Evolutionary conservation across 2,329 filamentous ascomycete genomes (phyloP).

Genomic region (Domatiomyces globalis): DNA sequence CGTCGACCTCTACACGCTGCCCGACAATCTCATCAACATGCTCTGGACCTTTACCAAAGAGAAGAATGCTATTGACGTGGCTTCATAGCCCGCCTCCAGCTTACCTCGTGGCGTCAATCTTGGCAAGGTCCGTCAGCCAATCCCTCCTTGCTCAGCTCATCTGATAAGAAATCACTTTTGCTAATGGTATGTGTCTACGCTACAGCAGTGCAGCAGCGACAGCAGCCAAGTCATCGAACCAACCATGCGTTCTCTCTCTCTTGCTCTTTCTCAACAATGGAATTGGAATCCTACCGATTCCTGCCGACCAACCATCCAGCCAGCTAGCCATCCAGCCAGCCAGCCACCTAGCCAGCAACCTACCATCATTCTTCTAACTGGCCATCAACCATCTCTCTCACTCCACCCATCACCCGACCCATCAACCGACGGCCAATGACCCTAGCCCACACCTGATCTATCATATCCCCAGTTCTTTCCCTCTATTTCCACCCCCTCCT

Average conservation of each 20-base stretch:
- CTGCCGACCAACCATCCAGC: not conserved
- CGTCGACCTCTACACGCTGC: slow-evolving; percentile 94
- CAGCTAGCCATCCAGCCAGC: not conserved
- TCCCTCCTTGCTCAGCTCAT: not conserved
- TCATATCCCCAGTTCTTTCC: not conserved
- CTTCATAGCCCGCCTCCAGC: slow-evolving; percentile 7
- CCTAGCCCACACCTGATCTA: not conserved
- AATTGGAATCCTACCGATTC: not conserved
- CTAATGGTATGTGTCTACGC: not conserved
- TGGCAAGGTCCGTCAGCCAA: not conserved
- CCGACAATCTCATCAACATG: slow-evolving; percentile 76
- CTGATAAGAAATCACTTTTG: not conserved
- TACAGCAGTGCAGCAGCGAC: not conserved
- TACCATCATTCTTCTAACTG: not conserved
- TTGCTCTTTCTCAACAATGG: not conserved
- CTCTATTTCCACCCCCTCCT: not conserved
- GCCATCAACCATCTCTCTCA: not conserved
- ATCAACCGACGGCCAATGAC: not conserved
- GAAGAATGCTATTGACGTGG: slow-evolving; percentile 20
- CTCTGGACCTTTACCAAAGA: slow-evolving; percentile 72
- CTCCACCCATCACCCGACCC: not conserved
- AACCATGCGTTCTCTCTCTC: not conserved
- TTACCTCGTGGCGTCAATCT: not conserved
- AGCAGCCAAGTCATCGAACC: not conserved
- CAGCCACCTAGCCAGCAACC: not conserved